Conservation (phyloP, 2,329 filamentous ascomycete species). For the Clarireedia paspali region DNA sequence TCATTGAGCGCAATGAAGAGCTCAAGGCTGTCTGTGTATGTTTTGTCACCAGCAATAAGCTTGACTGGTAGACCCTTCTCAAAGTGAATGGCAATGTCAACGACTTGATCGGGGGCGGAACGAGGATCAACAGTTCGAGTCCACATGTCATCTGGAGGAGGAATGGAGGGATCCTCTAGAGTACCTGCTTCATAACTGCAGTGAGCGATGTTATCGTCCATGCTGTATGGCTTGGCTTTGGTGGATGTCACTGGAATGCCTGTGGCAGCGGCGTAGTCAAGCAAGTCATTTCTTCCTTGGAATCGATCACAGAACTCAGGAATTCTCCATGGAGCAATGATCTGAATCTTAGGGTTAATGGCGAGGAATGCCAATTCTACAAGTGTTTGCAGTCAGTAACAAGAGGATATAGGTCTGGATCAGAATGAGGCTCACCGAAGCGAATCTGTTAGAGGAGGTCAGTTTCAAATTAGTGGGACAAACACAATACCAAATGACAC, state of each 20-base stretch:
- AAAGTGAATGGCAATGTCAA: conserved; percentile 65
- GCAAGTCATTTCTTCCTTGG: conserved; percentile 63
- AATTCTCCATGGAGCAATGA: conserved; percentile 69
- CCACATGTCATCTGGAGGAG: conserved; percentile 74
- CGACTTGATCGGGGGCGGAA: conserved; percentile 61
- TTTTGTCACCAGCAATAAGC: conserved; percentile 50
- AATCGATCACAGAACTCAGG: conserved; percentile 64
- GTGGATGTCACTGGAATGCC: conserved; percentile 66
- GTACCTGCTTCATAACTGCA: conserved; percentile 75
- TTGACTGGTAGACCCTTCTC: conserved; percentile 68
- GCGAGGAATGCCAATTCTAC: conserved; percentile 58
- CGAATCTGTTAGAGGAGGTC: too few relatives aligned
- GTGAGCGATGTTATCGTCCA: conserved; percentile 67
- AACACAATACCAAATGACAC: too few relatives aligned
- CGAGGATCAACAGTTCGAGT: conserved; percentile 62
- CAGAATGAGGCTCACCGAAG: too few relatives aligned
- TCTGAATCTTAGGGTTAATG: conserved; percentile 56
- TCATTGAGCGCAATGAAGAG: conserved; percentile 66
- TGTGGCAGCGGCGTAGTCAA: conserved; percentile 60
- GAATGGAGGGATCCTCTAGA: conserved; percentile 56
- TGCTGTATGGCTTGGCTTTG: conserved; percentile 62
- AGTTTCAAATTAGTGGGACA: too few relatives aligned
- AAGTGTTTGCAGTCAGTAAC: conserved; percentile 41
- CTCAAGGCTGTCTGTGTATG: conserved; percentile 60
- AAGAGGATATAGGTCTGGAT: too few relatives aligned